A percentile compares a stretch with the other conserved stretches of the same genome.
Conservation (phyloP, 2,329 filamentous ascomycete genomes). For the Neophaeococcomyces aloes region DNA sequence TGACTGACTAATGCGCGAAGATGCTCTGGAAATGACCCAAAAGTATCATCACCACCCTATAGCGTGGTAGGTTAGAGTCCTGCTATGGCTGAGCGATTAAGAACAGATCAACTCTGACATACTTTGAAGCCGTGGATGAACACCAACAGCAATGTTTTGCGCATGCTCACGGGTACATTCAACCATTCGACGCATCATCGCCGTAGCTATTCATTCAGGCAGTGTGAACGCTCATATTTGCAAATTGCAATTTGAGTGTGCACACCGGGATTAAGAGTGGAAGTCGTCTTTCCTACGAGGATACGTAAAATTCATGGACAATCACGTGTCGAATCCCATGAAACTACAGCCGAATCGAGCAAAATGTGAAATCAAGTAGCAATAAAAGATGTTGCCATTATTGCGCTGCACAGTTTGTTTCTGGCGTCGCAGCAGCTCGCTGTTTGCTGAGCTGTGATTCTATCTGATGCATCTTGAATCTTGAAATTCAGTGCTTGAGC, state of each 20-base stretch:
- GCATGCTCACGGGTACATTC: constrained; percentile 27
- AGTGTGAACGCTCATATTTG: not conserved
- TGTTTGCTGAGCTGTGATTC: not conserved
- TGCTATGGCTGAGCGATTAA: not conserved
- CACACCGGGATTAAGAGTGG: no score
- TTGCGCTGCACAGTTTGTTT: not conserved
- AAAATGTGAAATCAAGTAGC: not conserved
- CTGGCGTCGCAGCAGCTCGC: not conserved
- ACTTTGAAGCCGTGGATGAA: constrained; percentile 43
- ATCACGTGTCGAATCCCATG: not conserved
- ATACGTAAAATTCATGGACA: not conserved
- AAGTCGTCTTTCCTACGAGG: no score
- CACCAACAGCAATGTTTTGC: constrained; percentile 37
- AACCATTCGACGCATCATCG: not conserved
- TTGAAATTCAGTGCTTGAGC: not conserved
- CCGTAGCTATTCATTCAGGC: not conserved
- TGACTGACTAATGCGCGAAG: constrained; percentile 32
- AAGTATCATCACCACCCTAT: constrained; percentile 41
- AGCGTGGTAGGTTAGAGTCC: not conserved
- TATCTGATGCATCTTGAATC: not conserved
- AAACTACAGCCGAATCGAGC: not conserved
- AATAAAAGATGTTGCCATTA: not conserved
- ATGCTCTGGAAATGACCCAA: constrained; percentile 36
- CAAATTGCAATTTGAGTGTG: no score
- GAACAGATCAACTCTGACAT: constrained; percentile 6